A percentile compares a stretch with the other conserved stretches of the same genome.
phyloP scores from a whole-genome alignment of 2,329 filamentous ascomycete genomes.

The Emergomyces pasteurianus region DNA sequence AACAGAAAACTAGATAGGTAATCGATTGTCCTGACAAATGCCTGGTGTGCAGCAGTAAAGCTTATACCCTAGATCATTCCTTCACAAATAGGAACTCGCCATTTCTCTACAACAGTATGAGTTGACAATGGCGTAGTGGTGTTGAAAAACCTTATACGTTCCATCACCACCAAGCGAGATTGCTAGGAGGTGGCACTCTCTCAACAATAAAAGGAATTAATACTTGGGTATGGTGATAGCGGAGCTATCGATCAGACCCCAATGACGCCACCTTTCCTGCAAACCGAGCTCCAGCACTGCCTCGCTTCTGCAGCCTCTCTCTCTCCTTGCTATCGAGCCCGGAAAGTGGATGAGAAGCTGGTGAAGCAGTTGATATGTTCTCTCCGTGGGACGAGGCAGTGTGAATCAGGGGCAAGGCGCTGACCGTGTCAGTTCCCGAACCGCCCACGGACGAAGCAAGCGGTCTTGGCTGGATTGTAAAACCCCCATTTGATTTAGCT shows the following conservation, averaged over 20 bases:
- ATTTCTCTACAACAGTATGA: neutral
- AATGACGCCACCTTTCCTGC: slow-evolving; percentile 36
- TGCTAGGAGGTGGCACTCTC: neutral
- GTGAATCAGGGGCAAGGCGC: slow-evolving; percentile 47
- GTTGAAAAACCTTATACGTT: neutral
- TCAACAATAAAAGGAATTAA: neutral
- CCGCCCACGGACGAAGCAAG: slow-evolving; percentile 12
- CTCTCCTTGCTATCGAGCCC: slow-evolving; percentile 40
- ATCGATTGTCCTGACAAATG: neutral
- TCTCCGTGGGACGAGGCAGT: slow-evolving; percentile 6
- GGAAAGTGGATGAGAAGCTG: slow-evolving; percentile 20
- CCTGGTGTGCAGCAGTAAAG: neutral
- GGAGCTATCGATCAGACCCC: slow-evolving; percentile 7
- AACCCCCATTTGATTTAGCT: slow-evolving; percentile 14
- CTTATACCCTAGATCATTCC: neutral
- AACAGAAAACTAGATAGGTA: neutral
- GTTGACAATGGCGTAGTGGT: neutral
- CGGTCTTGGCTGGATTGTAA: neutral
- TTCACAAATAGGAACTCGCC: neutral
- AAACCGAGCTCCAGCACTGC: slow-evolving; percentile 64
- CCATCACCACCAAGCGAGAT: neutral
- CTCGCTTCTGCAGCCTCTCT: slow-evolving; percentile 65
- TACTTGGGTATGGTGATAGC: neutral
- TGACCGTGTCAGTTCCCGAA: slow-evolving; percentile 44
- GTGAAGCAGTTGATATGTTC: slow-evolving; percentile 3